A percentile compares a stretch with the other conserved stretches of the same genome.
Evolutionary conservation across 2,329 filamentous ascomycete genomes (phyloP).

Genomic region (Beauveria rudraprayagi): DNA sequence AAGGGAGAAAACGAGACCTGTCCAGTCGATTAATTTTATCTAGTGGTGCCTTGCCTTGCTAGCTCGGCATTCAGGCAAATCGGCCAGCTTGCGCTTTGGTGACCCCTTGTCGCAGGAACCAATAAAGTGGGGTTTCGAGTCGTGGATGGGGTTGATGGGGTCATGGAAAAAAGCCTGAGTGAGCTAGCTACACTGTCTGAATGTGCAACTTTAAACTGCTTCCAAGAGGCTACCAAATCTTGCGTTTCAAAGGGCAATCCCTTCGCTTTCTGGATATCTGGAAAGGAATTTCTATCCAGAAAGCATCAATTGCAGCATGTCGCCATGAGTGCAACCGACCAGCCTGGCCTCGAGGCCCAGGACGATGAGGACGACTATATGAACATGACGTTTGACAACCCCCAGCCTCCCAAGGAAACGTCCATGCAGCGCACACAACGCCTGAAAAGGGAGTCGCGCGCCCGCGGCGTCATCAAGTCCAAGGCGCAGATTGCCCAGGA

Average conservation of each 20-base stretch:
- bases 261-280: too few relatives aligned
- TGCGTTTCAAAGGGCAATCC: too few relatives aligned
- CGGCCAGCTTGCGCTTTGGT: constrained; percentile 9
- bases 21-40: background rate
- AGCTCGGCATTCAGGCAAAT: background rate
- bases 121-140: background rate
- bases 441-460: constrained; percentile 56
- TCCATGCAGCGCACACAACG: constrained; percentile 47
- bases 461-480: constrained; percentile 61
- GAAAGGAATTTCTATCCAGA: background rate
- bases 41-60: constrained; percentile 2
- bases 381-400: constrained; percentile 81
- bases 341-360: constrained; percentile 20
- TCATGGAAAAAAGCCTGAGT: too few relatives aligned
- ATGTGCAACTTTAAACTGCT: too few relatives aligned
- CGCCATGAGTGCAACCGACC: constrained; percentile 2
- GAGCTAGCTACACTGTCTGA: too few relatives aligned
- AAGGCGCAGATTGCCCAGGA: constrained; percentile 76
- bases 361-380: constrained; percentile 94
- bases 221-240: too few relatives aligned
- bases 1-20: background rate
- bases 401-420: constrained; percentile 44
- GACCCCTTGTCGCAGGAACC: constrained; percentile 4
- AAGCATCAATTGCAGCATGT: constrained; percentile 2
- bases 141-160: too few relatives aligned